phyloP scores from a whole-genome alignment of 73 alveolate genomes.

The Paramecium pentaurelia region DNA sequence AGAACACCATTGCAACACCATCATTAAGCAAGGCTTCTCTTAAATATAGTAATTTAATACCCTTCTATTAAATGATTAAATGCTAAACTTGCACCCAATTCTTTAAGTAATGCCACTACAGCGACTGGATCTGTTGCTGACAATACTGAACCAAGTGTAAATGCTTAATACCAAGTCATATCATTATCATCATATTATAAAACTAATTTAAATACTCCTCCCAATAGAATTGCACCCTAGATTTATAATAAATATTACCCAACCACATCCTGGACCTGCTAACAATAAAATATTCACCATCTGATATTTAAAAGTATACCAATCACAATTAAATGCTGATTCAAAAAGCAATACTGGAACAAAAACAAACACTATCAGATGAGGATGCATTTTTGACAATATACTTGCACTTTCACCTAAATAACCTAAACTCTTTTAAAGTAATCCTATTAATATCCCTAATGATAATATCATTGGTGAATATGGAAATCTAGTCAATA shows the following conservation, averaged over 20 bases:
- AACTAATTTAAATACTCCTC: constrained; percentile 56
- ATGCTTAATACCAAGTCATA: constrained; percentile 66
- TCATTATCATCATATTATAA: constrained; percentile 65
- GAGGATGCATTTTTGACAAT: constrained; percentile 56
- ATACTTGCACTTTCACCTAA: constrained; percentile 51
- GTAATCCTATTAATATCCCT: constrained; percentile 59
- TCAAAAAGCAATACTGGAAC: constrained; percentile 62
- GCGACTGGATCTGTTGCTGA: constrained; percentile 81
- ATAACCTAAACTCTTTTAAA: constrained; percentile 13
- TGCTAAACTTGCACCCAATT: constrained; percentile 67
- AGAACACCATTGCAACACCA: constrained; percentile 74
- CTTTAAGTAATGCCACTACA: constrained; percentile 71
- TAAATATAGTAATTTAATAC: neutral
- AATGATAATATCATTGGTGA: constrained; percentile 60
- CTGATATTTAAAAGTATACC: constrained; percentile 58
- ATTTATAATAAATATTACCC: neutral
- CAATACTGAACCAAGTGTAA: constrained; percentile 66
- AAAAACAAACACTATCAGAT: constrained; percentile 57
- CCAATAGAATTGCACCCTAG: constrained; percentile 62
- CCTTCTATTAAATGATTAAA: constrained; percentile 66
- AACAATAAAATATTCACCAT: constrained; percentile 48
- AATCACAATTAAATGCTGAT: constrained; percentile 64
- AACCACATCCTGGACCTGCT: constrained; percentile 64
- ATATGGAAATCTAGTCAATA: constrained; percentile 52
- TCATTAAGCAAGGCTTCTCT: constrained; percentile 67